Evolutionary conservation across 2,329 filamentous ascomycete species (phyloP), one percentile per base, ranked within the genome.

Genomic region (Cladophialophora exuberans): DNA sequence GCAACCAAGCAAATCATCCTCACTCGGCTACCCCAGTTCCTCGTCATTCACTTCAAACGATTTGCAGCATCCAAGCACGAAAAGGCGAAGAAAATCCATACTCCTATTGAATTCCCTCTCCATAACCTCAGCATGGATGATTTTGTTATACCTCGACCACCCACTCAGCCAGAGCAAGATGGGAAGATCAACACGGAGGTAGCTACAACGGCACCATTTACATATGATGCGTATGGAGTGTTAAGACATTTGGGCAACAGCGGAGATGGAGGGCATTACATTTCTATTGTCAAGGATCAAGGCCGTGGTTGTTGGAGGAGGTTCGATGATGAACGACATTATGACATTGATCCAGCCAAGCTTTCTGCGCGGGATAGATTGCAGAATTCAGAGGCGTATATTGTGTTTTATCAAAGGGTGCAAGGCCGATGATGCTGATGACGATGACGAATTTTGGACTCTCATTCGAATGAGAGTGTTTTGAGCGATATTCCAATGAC

Each of bases 191-290:
- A 65, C 35, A 62, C 64, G 38, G 46, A 49, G 25, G 33, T 41
- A 26, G 70, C 64, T 49, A 74, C 64, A 52, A 74, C 67, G 48
- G 69, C 70, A 1, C 86, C 88, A 0, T 90, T 88, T 66, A 75
- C 78, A 4, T 99, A 97, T 70, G 87, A 96, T 67, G 86, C 89
- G 48, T 97, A 96, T 68, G 93, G 86, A 2, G 87, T 97, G 5
- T 83, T 95, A 50, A 80, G 88, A 59, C 92, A 97, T 69, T 72
- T 83, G 3, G 92, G 92, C 18, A 74, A 75, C 1, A 84, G 79
- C 1, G 77, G 88, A 48, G 82, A 83, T 31, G 83, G 82, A 46
- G 92, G 92, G 0, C 92, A 97, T 72, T 97, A 97, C 70, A 86
- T 87, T 49, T 81, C 85, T 3, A 84, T 88, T 54, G 82, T 88